Conservation (phyloP, 129 eudicot species). For the Mikania micrantha region DNA sequence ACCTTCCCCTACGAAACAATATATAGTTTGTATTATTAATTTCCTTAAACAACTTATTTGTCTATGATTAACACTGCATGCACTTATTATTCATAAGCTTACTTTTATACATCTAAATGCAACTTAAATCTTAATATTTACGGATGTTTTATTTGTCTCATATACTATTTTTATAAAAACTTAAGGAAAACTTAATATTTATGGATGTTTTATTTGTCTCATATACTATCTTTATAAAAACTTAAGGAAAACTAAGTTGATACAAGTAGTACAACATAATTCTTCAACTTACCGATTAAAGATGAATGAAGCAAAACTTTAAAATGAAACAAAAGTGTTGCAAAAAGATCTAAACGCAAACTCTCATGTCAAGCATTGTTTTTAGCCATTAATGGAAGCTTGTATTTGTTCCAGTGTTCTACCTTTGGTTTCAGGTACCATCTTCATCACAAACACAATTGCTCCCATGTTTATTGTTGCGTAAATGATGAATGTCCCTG, state of each 20-base stretch:
- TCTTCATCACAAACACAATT: constrained; percentile 48
- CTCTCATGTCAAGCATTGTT: not conserved
- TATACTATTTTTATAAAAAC: not conserved
- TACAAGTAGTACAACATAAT: not conserved
- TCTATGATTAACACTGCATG: no score
- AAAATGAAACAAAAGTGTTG: not conserved
- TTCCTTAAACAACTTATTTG: no score
- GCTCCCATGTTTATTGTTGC: constrained; percentile 58
- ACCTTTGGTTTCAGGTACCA: constrained; percentile 96
- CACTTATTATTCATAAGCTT: no score
- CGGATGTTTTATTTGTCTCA: not conserved
- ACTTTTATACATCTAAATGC: no score
- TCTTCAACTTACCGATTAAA: not conserved
- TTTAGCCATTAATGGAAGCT: constrained; percentile 48
- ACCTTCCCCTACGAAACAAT: no score
- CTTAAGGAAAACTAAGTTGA: not conserved
- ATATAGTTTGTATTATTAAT: no score
- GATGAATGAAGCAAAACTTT: not conserved
- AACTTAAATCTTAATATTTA: not conserved
- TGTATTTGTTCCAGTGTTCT: constrained; percentile 86
- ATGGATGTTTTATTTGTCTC: not conserved
- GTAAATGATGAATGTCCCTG: constrained; percentile 75
- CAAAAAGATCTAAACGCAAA: not conserved
- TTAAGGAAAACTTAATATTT: not conserved
- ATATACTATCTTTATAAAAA: not conserved